phyloP scores from a whole-genome alignment of 1,284 basidiomycete genomes.

The Leccinum pachyderme region DNA sequence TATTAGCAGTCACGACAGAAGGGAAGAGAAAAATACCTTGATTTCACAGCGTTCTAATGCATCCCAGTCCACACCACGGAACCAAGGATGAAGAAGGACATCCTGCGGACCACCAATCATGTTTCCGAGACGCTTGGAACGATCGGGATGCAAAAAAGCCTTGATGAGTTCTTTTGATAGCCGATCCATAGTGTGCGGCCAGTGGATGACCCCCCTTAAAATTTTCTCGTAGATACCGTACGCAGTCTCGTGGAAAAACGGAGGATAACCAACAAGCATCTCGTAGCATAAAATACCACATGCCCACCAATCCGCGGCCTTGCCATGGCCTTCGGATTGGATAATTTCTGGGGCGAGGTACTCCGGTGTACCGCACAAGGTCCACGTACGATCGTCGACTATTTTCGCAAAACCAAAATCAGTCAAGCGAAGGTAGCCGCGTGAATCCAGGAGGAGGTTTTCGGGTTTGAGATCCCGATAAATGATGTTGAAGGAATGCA shows the following conservation, averaged over 20 bases:
- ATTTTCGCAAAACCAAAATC: conserved; percentile 99
- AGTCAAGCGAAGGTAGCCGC: conserved; percentile 95
- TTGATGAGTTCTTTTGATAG: conserved; percentile 74
- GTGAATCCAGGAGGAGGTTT: conserved; percentile 92
- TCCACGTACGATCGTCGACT: conserved; percentile 99
- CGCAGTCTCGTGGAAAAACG: conserved; percentile 93
- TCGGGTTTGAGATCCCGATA: conserved; percentile 99
- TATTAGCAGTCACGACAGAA: conserved; percentile 8
- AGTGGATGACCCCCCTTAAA: conserved; percentile 87
- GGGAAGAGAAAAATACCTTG: conserved; percentile 45
- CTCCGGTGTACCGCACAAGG: conserved; percentile 96
- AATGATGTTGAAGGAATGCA: conserved; percentile 98
- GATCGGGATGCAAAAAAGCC: conserved; percentile 92
- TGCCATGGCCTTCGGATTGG: conserved; percentile 96
- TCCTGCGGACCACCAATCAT: conserved; percentile 92
- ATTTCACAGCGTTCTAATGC: conserved; percentile 78
- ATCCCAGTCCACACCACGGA: conserved; percentile 91
- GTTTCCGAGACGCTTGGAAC: conserved; percentile 90
- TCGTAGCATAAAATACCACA: conserved; percentile 97
- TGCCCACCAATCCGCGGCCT: conserved; percentile 99
- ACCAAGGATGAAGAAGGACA: conserved; percentile 93
- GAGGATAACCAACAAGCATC: conserved; percentile 91
- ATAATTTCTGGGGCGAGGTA: conserved; percentile 96
- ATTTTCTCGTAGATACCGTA: conserved; percentile 97
- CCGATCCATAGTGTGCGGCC: conserved; percentile 86